Evolutionary conservation across 1,284 basidiomycete genomes (phyloP), one percentile per base, ranked within the genome.

Genomic region (Takashimella koratensis): DNA sequence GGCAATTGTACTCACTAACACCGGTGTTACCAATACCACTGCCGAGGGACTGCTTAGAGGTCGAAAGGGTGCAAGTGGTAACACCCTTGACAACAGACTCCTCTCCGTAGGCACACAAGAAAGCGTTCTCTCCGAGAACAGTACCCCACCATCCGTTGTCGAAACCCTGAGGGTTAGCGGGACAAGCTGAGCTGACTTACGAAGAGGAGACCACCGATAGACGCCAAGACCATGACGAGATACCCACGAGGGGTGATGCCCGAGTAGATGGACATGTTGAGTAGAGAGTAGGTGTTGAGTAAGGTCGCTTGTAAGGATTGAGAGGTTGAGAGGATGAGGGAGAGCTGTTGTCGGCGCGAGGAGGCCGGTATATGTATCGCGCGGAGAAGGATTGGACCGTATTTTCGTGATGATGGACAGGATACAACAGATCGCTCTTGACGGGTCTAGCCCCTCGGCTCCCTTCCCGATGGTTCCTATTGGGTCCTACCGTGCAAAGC

Each of bases 61-160:
- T 45, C 3, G 62, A 52, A n/a, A 62, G 40, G 24, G 45, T 48
- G 49, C 58, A 64, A n/a, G 56, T 54, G 25, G 39, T 45, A 25
- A 62, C 60, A 10, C 58, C 62, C 6, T 57, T 49, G 25, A 60
- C 58, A 1, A 44, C 51, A 11, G 22, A 24, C 12, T 44, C 26
- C 0, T n/a, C 13, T 23, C 63, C 63, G 40, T 62, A 64, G 45
- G 57, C 56, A 27, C 53, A 49, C 13, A 60, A 41, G 51, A 64
- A 64, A 5, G 51, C 22, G 21, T 30, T 20, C 6, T 49, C 51
- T 16, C 63, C 63, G 4, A 62, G 58, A 19, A 62, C 56, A 21
- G 58, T 58, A 40, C 63, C 60, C 63, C 63, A 64, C 63, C 63
- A 64, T 47, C 63, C 63, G 30, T 64, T 62, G 40, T 64, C 63